Evolutionary conservation across 2,329 filamentous ascomycete species (phyloP).

Genomic region (Phialophora expanda): DNA sequence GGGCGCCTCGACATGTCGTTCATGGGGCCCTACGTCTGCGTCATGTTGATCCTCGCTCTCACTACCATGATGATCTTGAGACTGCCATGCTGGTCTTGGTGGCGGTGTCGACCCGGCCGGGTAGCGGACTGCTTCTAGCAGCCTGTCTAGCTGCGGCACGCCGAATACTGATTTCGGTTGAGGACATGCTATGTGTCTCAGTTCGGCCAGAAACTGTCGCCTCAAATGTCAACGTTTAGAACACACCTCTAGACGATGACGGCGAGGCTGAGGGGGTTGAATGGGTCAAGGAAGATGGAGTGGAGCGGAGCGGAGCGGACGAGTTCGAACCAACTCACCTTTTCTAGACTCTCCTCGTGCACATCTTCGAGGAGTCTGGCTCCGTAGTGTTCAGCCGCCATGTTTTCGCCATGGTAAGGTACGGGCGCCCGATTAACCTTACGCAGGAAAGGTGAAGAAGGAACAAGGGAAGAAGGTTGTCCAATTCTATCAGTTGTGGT

Average conservation of each 20-base stretch:
- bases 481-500: neutral
- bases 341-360: constrained; percentile 55
- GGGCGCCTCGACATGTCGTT: neutral
- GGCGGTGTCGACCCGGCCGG: constrained; percentile 16
- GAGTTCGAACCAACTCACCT: constrained; percentile 49
- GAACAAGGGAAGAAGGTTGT: constrained; percentile 1
- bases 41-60: constrained; percentile 6
- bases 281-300: constrained; percentile 14
- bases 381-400: constrained; percentile 35
- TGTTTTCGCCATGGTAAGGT: constrained; percentile 33
- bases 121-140: constrained; percentile 48
- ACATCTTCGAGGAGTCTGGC: constrained; percentile 59
- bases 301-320: constrained; percentile 10
- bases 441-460: neutral
- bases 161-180: constrained; percentile 45
- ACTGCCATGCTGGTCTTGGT: constrained; percentile 21
- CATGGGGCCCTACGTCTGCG: neutral
- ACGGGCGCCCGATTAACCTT: neutral
- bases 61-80: constrained; percentile 9
- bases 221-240: neutral
- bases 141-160: constrained; percentile 54
- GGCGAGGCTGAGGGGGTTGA: neutral
- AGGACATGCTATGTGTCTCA: constrained; percentile 42
- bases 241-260: neutral
- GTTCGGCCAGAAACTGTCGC: constrained; percentile 49